These are phyloP conservation scores for Fusarium sororula DNA, from an alignment of 2,329 filamentous ascomycete genomes.

Conservation along the genomic window DNA sequence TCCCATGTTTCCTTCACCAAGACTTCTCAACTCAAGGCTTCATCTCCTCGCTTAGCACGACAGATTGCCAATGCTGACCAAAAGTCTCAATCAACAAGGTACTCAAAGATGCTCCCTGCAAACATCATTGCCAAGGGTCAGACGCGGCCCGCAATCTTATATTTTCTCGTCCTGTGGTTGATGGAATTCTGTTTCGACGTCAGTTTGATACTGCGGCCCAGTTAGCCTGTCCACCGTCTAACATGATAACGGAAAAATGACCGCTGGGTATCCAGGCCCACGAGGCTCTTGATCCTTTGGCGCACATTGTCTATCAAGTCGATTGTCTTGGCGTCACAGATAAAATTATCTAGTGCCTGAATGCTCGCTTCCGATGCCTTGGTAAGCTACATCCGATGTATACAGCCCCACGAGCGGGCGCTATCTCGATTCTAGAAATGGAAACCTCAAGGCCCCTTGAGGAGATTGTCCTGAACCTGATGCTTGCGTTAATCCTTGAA, in stretches of 20 bases:
- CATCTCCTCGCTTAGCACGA: conserved; percentile 8
- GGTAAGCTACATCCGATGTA: conserved; percentile 15
- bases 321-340: conserved; percentile 38
- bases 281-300: conserved; percentile 11
- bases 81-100: conserved; percentile 7
- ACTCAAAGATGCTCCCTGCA: conserved; percentile 15
- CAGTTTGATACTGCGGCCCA: conserved; percentile 24
- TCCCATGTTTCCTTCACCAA: conserved; percentile 4
- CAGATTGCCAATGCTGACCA: conserved; percentile 20
- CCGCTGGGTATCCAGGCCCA: conserved; percentile 9
- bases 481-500: conserved; percentile 19
- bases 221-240: conserved; percentile 7
- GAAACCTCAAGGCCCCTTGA: conserved; percentile 8
- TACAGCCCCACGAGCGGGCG: conserved; percentile 16
- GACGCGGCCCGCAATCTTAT: conserved; percentile 35
- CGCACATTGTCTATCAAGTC: conserved; percentile 15
- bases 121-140: conserved; percentile 31
- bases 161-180: conserved; percentile 41
- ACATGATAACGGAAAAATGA: conserved; percentile 23
- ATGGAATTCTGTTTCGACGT: conserved; percentile 41
- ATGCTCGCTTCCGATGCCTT: conserved; percentile 28
- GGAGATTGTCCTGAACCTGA: conserved; percentile 23
- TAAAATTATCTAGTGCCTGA: conserved; percentile 36
- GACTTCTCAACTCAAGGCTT: neutral
- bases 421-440: conserved; percentile 28